phyloP scores from a whole-genome alignment of 257 asterid genomes.

The Sherardia arvensis region DNA sequence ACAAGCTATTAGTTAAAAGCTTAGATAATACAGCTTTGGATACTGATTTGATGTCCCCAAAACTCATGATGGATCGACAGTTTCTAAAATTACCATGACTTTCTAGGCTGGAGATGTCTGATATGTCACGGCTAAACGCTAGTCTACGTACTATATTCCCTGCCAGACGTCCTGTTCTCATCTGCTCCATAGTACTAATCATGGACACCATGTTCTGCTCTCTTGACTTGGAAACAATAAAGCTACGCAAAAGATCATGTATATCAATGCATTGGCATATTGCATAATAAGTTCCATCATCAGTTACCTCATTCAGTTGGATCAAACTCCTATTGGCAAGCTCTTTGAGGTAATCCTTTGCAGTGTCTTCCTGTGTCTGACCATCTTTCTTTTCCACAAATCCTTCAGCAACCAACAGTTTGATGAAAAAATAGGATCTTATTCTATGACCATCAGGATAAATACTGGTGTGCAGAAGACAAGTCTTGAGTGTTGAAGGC shows the following conservation, averaged over 20 bases:
- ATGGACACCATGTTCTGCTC: conserved; percentile 13
- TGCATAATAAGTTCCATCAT: background rate
- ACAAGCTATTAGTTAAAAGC: background rate
- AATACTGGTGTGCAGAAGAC: background rate
- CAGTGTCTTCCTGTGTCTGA: background rate
- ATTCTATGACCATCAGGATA: background rate
- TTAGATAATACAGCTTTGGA: background rate
- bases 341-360: conserved; percentile 8
- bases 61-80: conserved; percentile 4
- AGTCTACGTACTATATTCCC: conserved; percentile 16
- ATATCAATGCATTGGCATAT: background rate
- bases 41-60: background rate
- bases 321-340: conserved; percentile 20
- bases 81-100: background rate
- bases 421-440: background rate
- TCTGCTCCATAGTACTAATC: background rate
- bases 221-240: conserved; percentile 8
- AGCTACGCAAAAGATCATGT: conserved; percentile 9
- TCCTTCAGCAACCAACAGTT: background rate
- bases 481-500: background rate
- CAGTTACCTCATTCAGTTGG: background rate
- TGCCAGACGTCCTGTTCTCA: background rate
- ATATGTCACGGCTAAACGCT: background rate
- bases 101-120: background rate
- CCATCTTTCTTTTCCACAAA: background rate